Evolutionary conservation across 352 stramenopile genomes (phyloP).

Genomic region (Pythium apleroticum): DNA sequence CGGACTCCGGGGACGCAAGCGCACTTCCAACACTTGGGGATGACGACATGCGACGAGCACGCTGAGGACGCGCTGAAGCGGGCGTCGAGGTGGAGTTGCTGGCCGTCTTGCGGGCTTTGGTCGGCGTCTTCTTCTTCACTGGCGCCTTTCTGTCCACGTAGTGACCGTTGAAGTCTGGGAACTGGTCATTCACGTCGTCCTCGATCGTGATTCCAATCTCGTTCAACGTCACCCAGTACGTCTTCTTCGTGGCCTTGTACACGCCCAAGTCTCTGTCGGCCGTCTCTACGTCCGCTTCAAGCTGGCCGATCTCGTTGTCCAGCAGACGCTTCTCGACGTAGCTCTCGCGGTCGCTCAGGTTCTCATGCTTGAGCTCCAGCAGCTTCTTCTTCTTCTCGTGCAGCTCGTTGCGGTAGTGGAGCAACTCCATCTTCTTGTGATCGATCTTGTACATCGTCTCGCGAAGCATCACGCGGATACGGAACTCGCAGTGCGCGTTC

Average conservation of each 20-base stretch:
- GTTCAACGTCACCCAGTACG: constrained; percentile 62
- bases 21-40: background rate
- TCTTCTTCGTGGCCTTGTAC: constrained; percentile 47
- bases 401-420: constrained; percentile 33
- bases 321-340: constrained; percentile 41
- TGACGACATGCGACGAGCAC: constrained; percentile 8
- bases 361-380: constrained; percentile 35
- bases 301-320: constrained; percentile 52
- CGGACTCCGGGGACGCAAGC: constrained; percentile 4
- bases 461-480: constrained; percentile 64
- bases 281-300: constrained; percentile 68
- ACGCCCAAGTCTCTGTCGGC: constrained; percentile 42
- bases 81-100: constrained; percentile 9
- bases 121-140: constrained; percentile 20
- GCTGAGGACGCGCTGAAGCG: constrained; percentile 5
- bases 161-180: constrained; percentile 47
- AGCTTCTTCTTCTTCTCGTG: constrained; percentile 39
- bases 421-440: constrained; percentile 54
- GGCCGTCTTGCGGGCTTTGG: constrained; percentile 25
- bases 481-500: constrained; percentile 69
- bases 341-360: constrained; percentile 34
- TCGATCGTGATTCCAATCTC: constrained; percentile 60
- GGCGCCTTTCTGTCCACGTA: constrained; percentile 40
- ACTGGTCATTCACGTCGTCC: constrained; percentile 56
- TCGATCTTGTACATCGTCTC: constrained; percentile 80